Evolutionary conservation across 2,329 filamentous ascomycete genomes (phyloP).

Genomic region (Nemania diffusa): DNA sequence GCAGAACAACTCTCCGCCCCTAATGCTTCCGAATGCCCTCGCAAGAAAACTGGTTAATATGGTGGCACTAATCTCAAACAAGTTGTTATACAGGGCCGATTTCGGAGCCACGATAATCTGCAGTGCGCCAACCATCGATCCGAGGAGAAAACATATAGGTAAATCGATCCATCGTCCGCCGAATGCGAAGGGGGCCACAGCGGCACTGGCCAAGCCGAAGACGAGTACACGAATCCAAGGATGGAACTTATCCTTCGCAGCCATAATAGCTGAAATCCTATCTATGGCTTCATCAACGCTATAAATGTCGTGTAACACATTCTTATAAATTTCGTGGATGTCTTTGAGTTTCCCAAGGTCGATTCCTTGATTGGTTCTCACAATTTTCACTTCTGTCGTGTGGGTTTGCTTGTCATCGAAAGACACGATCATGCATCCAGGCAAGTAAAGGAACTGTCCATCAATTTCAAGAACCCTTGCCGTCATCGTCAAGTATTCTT

Average conservation of each 20-base stretch:
- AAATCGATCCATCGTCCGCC: slow-evolving; percentile 46
- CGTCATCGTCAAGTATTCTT: slow-evolving; percentile 92
- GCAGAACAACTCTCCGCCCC: slow-evolving; percentile 69
- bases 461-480: slow-evolving; percentile 89
- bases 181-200: slow-evolving; percentile 47
- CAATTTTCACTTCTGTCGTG: slow-evolving; percentile 74
- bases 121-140: slow-evolving; percentile 54
- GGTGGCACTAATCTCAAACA: slow-evolving; percentile 65
- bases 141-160: slow-evolving; percentile 47
- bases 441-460: slow-evolving; percentile 88
- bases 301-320: slow-evolving; percentile 77
- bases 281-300: slow-evolving; percentile 47
- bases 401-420: slow-evolving; percentile 78
- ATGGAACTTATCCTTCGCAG: slow-evolving; percentile 44
- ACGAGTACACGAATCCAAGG: slow-evolving; percentile 46
- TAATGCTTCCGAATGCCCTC: slow-evolving; percentile 75
- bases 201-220: slow-evolving; percentile 46
- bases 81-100: slow-evolving; percentile 73
- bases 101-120: slow-evolving; percentile 79
- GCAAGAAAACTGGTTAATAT: slow-evolving; percentile 75
- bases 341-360: slow-evolving; percentile 80
- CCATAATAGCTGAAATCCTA: slow-evolving; percentile 42
- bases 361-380: slow-evolving; percentile 73
- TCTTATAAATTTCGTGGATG: slow-evolving; percentile 81
- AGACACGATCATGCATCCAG: slow-evolving; percentile 93